Conservation (phyloP, 2,329 filamentous ascomycete genomes). For the Graphiopsis chlorocephala region DNA sequence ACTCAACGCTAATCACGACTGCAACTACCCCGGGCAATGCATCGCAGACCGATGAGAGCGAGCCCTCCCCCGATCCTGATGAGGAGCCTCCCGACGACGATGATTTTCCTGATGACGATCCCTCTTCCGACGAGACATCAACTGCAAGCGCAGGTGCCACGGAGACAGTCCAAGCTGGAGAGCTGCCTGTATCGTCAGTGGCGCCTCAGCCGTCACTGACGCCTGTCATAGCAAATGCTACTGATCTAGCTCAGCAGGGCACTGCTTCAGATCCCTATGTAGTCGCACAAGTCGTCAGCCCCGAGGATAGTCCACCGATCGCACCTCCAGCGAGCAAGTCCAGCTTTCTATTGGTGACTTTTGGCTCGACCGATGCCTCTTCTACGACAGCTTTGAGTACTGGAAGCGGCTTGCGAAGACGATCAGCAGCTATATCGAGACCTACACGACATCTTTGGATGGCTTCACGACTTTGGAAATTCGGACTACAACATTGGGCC, state of each 20-base stretch:
- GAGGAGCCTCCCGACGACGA: neutral
- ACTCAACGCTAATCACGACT: neutral
- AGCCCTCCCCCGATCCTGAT: neutral
- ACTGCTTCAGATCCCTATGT: neutral
- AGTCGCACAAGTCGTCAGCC: neutral
- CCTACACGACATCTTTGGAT: neutral
- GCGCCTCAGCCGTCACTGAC: neutral
- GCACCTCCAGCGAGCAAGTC: neutral
- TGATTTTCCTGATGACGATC: neutral
- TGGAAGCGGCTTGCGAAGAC: neutral
- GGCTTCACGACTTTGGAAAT: neutral
- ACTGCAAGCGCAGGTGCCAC: neutral
- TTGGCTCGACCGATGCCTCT: neutral
- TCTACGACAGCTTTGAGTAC: neutral
- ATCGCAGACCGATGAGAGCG: neutral
- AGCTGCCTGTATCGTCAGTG: neutral
- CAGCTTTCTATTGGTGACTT: neutral
- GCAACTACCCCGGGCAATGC: neutral
- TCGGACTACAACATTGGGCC: neutral
- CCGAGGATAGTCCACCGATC: neutral
- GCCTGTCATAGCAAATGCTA: neutral
- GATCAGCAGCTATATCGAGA: neutral
- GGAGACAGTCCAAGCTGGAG: neutral
- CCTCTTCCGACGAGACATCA: neutral
- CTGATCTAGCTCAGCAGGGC: neutral